Base-by-base conservation (phyloP, 345 rosid species). In the Melaleuca alternifolia region DNA sequence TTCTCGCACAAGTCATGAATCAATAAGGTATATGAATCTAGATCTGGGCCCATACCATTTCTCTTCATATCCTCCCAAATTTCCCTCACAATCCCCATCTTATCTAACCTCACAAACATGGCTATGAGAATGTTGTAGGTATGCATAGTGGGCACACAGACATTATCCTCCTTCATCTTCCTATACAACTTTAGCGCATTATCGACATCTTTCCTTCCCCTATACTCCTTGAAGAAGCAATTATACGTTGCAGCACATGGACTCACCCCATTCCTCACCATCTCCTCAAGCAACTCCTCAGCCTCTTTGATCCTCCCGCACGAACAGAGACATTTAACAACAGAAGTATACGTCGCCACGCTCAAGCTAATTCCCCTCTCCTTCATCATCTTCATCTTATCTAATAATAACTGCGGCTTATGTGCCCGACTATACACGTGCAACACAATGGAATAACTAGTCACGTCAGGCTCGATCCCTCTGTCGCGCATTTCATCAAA, bases 201-300 rank as follows among this genome's bases (percentile, higher is more conserved):
- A 20, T 89, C 90, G 1, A 85, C 90, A 86, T 95, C 98, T 85
- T 93, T 93, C 92, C 98, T 91, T 37, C 98, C 99, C 85, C 89
- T 90, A 11, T 97, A 97, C 88, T 97, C 99, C 90, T 96, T 96
- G 30, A 95, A 94, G 90, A 97, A 95, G 86, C 99, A 97, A 91
- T 96, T 96, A 85, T 93, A 97, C 0, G 96, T 96, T 7, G 91
- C 93, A 0, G 98, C 92, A 14, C 90, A 90, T 13, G 98, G 96
- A 79, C 91, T 89, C 24, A 95, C 93, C 37, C 96, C 94, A 50
- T 82, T 89, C 51, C 65, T 90, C 87, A 91, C 93, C 98, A 96
- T 96, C 91, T 93, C 96, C 33, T 52, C 85, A 33, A 97, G 95
- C 90, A 97, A 88, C 87, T 85, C 92, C 92, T 94, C 92, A 0